These are phyloP conservation scores for Dendrobium officinale DNA, from an alignment of 106 monocot species.

Conservation along the genomic window DNA sequence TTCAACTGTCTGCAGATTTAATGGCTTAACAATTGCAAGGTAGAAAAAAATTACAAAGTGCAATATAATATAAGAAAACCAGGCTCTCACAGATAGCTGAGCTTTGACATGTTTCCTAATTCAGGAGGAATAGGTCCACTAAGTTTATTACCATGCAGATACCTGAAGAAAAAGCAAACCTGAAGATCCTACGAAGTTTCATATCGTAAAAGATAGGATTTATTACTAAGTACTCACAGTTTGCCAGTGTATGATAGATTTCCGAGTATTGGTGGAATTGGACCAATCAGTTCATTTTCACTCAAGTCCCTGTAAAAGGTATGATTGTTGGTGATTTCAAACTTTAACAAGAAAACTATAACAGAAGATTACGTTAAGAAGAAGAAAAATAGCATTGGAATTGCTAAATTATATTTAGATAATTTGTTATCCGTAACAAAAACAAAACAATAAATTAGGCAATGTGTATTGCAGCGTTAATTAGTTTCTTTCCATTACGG, in stretches of 20 bases:
- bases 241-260: slow-evolving; percentile 95
- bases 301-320: slow-evolving; percentile 74
- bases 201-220: neutral
- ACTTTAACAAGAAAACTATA: neutral
- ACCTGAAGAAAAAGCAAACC: slow-evolving; percentile 29
- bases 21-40: neutral
- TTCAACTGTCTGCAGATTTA: slow-evolving; percentile 59
- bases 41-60: neutral
- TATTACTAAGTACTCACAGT: slow-evolving; percentile 38
- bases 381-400: neutral
- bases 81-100: slow-evolving; percentile 79
- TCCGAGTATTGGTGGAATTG: slow-evolving; percentile 89
- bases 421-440: neutral
- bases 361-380: neutral
- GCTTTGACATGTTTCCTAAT: slow-evolving; percentile 94
- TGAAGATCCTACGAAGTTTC: neutral
- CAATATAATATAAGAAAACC: neutral
- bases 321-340: slow-evolving; percentile 2
- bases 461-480: neutral
- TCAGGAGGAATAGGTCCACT: slow-evolving; percentile 87
- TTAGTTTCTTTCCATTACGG: neutral
- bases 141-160: slow-evolving; percentile 92
- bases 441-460: neutral
- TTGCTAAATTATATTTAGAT: neutral
- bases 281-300: slow-evolving; percentile 78